Evolutionary conservation across 2,329 filamentous ascomycete species (phyloP).

Genomic region (Pleurostoma richardsiae): DNA sequence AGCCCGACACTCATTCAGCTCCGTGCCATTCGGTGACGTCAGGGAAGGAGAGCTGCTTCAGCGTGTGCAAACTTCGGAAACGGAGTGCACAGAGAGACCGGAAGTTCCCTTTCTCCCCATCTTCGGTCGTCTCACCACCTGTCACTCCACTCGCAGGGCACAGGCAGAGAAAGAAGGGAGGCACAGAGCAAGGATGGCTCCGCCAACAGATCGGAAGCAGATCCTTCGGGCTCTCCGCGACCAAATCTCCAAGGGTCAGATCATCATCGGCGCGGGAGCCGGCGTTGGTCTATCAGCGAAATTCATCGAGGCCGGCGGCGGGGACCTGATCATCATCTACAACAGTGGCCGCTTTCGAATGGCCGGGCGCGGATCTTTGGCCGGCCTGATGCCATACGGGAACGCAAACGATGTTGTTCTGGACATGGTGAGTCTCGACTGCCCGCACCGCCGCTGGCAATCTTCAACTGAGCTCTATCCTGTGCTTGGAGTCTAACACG

Average conservation of each 20-base stretch:
- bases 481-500: not conserved
- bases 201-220: slow-evolving; percentile 50
- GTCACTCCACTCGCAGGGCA: too few relatives aligned
- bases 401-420: slow-evolving; percentile 67
- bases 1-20: too few relatives aligned
- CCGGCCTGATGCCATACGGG: slow-evolving; percentile 66
- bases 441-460: not conserved
- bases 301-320: slow-evolving; percentile 62
- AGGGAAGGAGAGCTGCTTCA: too few relatives aligned
- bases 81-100: too few relatives aligned
- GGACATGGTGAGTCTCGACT: slow-evolving; percentile 48
- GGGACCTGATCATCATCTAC: slow-evolving; percentile 67
- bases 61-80: too few relatives aligned
- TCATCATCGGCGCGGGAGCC: slow-evolving; percentile 65
- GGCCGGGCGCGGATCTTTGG: slow-evolving; percentile 64
- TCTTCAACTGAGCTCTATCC: not conserved
- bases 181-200: slow-evolving; percentile 35
- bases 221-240: slow-evolving; percentile 50
- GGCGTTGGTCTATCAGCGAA: slow-evolving; percentile 68
- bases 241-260: slow-evolving; percentile 47
- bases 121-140: too few relatives aligned
- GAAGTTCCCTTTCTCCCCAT: too few relatives aligned
- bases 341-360: slow-evolving; percentile 70
- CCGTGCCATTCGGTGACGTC: too few relatives aligned
- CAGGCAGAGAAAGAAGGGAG: too few relatives aligned